Evolutionary conservation across 73 alveolate species (phyloP).

Genomic region (Tetrahymena borealis): DNA sequence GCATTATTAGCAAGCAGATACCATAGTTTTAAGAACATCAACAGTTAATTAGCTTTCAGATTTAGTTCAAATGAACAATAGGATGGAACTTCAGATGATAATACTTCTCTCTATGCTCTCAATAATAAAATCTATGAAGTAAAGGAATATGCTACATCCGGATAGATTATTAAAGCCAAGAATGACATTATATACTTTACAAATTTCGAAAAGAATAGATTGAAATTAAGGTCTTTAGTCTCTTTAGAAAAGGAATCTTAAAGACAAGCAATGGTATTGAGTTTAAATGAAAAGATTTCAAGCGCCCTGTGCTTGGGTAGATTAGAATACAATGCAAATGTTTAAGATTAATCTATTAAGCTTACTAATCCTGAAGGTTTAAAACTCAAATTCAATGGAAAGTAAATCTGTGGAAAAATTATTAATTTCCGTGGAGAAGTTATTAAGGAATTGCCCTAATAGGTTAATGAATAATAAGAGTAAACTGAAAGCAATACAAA

Average conservation of each 20-base stretch:
- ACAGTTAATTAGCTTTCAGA: neutral
- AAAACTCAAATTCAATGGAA: neutral
- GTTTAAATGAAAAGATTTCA: neutral
- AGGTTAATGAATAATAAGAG: neutral
- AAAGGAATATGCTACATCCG: neutral
- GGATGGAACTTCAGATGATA: neutral
- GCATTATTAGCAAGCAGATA: neutral
- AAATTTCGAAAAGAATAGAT: neutral
- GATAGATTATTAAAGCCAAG: neutral
- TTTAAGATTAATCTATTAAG: neutral
- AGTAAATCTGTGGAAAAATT: neutral
- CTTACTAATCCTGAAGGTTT: neutral
- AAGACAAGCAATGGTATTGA: neutral
- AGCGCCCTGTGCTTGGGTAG: neutral
- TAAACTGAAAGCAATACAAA: neutral
- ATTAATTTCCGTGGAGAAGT: neutral
- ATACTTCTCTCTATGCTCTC: neutral
- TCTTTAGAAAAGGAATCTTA: neutral
- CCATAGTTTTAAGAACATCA: neutral
- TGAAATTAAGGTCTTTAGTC: neutral
- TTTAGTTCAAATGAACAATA: neutral
- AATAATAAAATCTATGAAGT: neutral
- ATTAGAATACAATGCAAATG: neutral
- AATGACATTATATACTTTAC: neutral
- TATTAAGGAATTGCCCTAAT: neutral